Evolutionary conservation across 257 asterid genomes (phyloP).

Genomic region (Solanum chaucha): DNA sequence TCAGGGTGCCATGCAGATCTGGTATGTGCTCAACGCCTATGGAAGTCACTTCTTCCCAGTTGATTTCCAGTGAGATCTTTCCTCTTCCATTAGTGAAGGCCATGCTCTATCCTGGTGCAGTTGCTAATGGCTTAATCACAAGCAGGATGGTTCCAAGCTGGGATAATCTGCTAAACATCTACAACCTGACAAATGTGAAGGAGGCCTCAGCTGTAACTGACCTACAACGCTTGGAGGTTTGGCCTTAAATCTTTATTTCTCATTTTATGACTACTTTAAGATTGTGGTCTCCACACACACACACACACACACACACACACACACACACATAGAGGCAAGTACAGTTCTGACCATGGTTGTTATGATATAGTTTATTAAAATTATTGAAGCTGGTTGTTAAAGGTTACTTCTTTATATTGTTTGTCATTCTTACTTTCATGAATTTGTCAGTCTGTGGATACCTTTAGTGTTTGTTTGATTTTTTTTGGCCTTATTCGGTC

Average conservation of each 20-base stretch:
- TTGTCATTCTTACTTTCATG: neutral
- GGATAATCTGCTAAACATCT: slow-evolving; percentile 48
- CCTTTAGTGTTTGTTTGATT: neutral
- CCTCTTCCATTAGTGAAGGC: slow-evolving; percentile 79
- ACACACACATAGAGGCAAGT: neutral
- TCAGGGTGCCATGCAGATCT: slow-evolving; percentile 89
- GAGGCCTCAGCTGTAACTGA: slow-evolving; percentile 69
- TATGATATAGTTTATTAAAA: neutral
- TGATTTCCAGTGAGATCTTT: slow-evolving; percentile 71
- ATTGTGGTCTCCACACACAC: neutral
- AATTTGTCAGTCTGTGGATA: neutral
- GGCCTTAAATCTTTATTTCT: neutral
- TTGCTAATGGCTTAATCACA: slow-evolving; percentile 39
- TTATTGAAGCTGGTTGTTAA: neutral
- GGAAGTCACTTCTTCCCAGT: slow-evolving; percentile 82
- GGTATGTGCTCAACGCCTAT: slow-evolving; percentile 83
- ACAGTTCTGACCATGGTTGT: neutral
- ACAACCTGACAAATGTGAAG: slow-evolving; percentile 69
- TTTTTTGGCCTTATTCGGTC: neutral
- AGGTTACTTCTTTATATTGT: neutral
- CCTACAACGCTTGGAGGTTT: slow-evolving; percentile 88
- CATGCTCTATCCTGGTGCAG: slow-evolving; percentile 91
- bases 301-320: neutral
- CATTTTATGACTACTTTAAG: neutral
- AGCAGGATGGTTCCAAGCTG: slow-evolving; percentile 62